Evolutionary conservation across 106 monocot species (phyloP), one percentile per base, ranked within the genome.

Genomic region (Dendrobium nobile): DNA sequence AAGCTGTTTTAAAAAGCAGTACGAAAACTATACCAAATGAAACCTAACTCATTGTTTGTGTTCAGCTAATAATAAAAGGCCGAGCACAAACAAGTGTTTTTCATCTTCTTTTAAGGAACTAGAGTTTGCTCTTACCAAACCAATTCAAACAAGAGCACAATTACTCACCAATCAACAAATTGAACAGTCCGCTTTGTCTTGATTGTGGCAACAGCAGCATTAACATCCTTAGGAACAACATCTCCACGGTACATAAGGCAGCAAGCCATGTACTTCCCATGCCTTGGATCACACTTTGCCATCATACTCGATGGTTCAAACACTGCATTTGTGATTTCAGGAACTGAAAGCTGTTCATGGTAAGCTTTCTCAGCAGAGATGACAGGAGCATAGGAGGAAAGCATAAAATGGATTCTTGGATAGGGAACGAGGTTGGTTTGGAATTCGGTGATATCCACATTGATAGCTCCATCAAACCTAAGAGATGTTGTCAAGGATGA

Each of bases 221-320:
- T 87, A 16, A 87, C 87, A 45, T 87, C 87, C 80, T 87, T 87
- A 1, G 87, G 83, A 41, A 87, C 87, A 42, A 87, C 87, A 77
- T 87, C 87, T 7, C 87, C 87, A n/a, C 87, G 82, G 75, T 87
- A 87, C 87, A 87, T 87, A 33, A 87, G 67, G 70, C 87, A 87
- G 61, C 87, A 87, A 5, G 87, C 86, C 79, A 86, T 86, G 78
- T 86, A 86, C 79, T 86, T 86, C 7, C 86, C 86, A 51, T 86
- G 86, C 26, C 86, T 79, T 27, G 86, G 86, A 64, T 86, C 86
- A 27, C 86, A 86, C 48, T 86, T 86, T 5, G 86, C 86, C 86
- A 86, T 86, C 82, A 86, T 82, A 61, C 78, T 82, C 7, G 86
- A 79, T 0, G 86, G 86, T 64, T 86, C 86, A 54, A 86, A 86